Evolutionary conservation across 2,329 filamentous ascomycete genomes (phyloP).

Genomic region (Ophiosphaerella korrae): DNA sequence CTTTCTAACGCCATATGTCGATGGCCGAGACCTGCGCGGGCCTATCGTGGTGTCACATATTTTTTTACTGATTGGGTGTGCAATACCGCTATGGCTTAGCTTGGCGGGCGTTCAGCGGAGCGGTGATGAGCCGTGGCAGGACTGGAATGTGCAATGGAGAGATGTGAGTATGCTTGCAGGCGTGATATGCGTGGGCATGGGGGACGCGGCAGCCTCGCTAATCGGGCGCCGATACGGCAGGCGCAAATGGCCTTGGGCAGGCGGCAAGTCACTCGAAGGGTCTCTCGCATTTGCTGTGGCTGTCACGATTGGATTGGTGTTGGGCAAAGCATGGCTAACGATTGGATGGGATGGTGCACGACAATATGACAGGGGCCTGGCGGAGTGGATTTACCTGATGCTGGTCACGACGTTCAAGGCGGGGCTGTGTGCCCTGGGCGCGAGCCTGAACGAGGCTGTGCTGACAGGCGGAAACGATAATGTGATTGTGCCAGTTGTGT

Average conservation of each 20-base stretch:
- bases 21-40: slow-evolving; percentile 88
- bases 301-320: slow-evolving; percentile 74
- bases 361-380: slow-evolving; percentile 50
- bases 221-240: slow-evolving; percentile 86
- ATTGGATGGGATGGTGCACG: slow-evolving; percentile 67
- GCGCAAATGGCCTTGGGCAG: slow-evolving; percentile 94
- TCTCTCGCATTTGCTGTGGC: slow-evolving; percentile 78
- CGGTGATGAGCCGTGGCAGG: slow-evolving; percentile 61
- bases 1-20: slow-evolving; percentile 92
- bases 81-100: slow-evolving; percentile 90
- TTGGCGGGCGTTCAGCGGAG: slow-evolving; percentile 70
- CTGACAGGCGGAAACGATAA: slow-evolving; percentile 98
- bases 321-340: slow-evolving; percentile 74
- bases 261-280: slow-evolving; percentile 93
- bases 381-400: slow-evolving; percentile 26
- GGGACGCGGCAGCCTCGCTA: slow-evolving; percentile 89
- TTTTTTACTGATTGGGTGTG: slow-evolving; percentile 92
- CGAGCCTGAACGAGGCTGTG: slow-evolving; percentile 92
- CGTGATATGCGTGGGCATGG: slow-evolving; percentile 91
- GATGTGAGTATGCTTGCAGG: slow-evolving; percentile 92
- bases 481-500: slow-evolving; percentile 88
- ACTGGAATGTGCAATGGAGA: slow-evolving; percentile 74
- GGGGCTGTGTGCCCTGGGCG: slow-evolving; percentile 71
- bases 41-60: slow-evolving; percentile 96
- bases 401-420: slow-evolving; percentile 61